Base-by-base conservation (phyloP, 495 filamentous ascomycete species). In the Chaetomidium leptoderma region DNA sequence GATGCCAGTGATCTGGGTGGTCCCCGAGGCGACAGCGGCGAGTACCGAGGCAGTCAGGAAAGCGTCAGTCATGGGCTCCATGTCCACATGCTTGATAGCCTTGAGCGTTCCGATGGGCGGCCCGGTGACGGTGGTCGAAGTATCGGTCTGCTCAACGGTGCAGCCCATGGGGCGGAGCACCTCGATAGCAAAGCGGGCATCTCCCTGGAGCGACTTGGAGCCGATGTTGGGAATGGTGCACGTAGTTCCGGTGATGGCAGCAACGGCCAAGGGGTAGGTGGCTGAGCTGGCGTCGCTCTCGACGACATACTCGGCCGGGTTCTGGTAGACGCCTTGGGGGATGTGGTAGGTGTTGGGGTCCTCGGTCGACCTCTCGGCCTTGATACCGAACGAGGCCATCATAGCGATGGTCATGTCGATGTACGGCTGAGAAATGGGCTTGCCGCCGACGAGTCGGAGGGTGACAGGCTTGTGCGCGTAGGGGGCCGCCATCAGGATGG, bases 21-120 rank as follows among this genome's bases (percentile, higher is more conserved):
- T 89, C 0, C 86, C 85, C 14, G 80, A 85, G n/a, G 92, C 91
- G 40, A 93, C 89, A 48, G 93, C 93, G 16, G 91, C 95, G 50
- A 99, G 84, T 30, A 96, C 89, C 13, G 90, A 92, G 17, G 93
- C 93, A 26, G 89, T 95, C 29, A 99, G 77, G 81, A 99, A 99
- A 51, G 93, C 93, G 76, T 99, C 93, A 0, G 93, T 99, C 93
- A 99, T 99, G 16, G 91, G 89, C 67, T 97, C 93, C 93, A 99
- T 99, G 66, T 99, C 91, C 26, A 97, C 84, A 17, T 77, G 74
- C 13, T 76, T 68, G 46, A 92, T 82, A 2, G 84, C 78, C 59
- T 84, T 85, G 40, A 99, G 73, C 5, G 78, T 72, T 23, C 91
- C 92, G 54, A 75, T 74, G 16, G 81, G 72, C n/a, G 92, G 92